Percentiles rank a stretch among this genome's conserved stretches.
phyloP scores from a whole-genome alignment of 2,329 filamentous ascomycete genomes.

The Cryphonectria naterciae region DNA sequence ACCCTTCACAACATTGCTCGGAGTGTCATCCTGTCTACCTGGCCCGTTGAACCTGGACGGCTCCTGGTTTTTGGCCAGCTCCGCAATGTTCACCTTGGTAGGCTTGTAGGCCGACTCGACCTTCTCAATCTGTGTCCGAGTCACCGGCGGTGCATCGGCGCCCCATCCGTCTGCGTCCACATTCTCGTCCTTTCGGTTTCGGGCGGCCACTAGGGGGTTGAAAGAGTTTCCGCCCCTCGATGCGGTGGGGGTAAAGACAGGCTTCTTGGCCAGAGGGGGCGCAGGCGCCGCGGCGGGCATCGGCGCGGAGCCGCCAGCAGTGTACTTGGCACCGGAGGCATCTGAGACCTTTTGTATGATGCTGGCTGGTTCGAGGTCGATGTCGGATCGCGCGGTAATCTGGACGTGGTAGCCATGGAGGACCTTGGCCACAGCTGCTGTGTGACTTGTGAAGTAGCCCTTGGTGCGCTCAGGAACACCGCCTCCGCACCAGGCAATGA shows the following conservation, averaged over 20 bases:
- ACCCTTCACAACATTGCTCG: conserved; percentile 74
- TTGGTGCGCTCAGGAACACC: conserved; percentile 98
- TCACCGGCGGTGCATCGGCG: conserved; percentile 87
- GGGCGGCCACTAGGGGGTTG: conserved; percentile 70
- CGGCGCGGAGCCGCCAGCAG: conserved; percentile 64
- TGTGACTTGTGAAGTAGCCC: conserved; percentile 96
- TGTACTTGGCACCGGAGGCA: conserved; percentile 94
- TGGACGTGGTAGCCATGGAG: conserved; percentile 98
- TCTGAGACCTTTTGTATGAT: conserved; percentile 95
- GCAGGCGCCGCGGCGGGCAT: conserved; percentile 58
- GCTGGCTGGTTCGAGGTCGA: conserved; percentile 81
- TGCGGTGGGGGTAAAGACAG: conserved; percentile 81
- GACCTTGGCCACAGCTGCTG: conserved; percentile 85
- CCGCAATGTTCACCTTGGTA: conserved; percentile 91
- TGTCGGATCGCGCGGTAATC: conserved; percentile 90
- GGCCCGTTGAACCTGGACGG: conserved; percentile 63
- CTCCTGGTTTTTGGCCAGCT: conserved; percentile 73
- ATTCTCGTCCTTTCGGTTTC: conserved; percentile 62
- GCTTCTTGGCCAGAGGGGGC: conserved; percentile 84
- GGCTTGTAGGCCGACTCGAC: conserved; percentile 92
- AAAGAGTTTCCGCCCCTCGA: conserved; percentile 55
- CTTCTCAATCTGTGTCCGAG: conserved; percentile 85
- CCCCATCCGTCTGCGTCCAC: conserved; percentile 93
- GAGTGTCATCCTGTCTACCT: conserved; percentile 48
- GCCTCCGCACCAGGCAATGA: conserved; percentile 96